Conservation (phyloP, 345 rosid species). For the Atalantia buxifolia region DNA sequence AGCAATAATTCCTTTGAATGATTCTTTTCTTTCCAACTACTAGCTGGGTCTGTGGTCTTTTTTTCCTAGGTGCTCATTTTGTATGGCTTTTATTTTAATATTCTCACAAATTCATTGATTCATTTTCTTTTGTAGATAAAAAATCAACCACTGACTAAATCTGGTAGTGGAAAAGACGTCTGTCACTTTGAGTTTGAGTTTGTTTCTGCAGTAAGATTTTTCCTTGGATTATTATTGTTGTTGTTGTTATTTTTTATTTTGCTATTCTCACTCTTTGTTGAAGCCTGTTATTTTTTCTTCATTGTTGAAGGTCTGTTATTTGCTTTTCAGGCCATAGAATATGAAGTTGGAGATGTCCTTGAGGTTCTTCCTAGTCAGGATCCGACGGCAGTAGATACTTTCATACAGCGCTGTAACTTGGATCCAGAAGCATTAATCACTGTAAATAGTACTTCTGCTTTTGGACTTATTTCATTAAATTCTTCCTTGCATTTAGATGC, state of each 20-base stretch:
- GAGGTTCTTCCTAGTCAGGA: conserved; percentile 83
- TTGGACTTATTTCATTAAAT: background rate
- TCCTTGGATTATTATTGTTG: background rate
- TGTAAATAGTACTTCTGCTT: conserved; percentile 36
- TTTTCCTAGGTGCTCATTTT: too few species aligned
- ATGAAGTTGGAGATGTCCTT: conserved; percentile 84
- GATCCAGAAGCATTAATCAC: conserved; percentile 76
- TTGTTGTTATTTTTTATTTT: background rate
- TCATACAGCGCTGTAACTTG: conserved; percentile 66
- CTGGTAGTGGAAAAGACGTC: conserved; percentile 71
- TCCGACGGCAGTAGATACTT: conserved; percentile 62
- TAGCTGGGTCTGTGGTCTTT: background rate
- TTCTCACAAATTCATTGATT: background rate
- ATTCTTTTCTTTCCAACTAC: background rate
- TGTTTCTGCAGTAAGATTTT: conserved; percentile 59
- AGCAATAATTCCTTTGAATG: background rate
- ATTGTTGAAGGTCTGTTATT: background rate
- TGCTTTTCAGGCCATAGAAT: conserved; percentile 44
- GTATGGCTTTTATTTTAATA: background rate
- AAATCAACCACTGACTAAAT: conserved; percentile 57
- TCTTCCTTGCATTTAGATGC: background rate
- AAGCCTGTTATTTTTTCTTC: conserved; percentile 2
- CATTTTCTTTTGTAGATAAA: conserved; percentile 38
- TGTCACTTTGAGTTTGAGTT: conserved; percentile 89
- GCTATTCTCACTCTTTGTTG: background rate